phyloP scores from a whole-genome alignment of 163 green algal species.

The Trebouxiophyceae sp. region DNA sequence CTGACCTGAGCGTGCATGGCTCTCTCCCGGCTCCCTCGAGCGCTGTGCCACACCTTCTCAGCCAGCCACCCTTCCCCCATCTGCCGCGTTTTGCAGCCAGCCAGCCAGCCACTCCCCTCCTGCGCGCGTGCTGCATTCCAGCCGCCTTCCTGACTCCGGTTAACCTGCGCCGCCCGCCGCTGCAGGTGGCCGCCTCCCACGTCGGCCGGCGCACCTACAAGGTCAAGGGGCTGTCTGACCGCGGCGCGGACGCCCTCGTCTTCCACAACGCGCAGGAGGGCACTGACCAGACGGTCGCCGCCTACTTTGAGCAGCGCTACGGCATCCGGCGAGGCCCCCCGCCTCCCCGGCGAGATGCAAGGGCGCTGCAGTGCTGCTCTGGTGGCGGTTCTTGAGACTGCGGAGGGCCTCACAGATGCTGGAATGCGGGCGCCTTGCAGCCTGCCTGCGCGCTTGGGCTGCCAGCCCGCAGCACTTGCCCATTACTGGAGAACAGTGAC shows the following conservation, averaged over 20 bases:
- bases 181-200: neutral
- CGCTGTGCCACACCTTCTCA: too few species aligned
- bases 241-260: conserved; percentile 16
- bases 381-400: too few species aligned
- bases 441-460: too few species aligned
- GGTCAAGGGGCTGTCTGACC: conserved; percentile 21
- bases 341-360: too few species aligned
- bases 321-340: conserved; percentile 7
- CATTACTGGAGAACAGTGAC: neutral
- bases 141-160: neutral
- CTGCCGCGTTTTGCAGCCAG: neutral
- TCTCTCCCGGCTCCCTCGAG: too few species aligned
- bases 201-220: conserved; percentile 6
- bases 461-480: too few species aligned
- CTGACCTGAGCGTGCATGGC: too few species aligned
- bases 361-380: too few species aligned
- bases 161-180: too few species aligned
- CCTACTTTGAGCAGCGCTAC: conserved; percentile 36
- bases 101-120: neutral
- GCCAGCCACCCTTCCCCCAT: neutral
- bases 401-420: too few species aligned
- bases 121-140: neutral
- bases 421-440: too few species aligned
- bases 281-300: conserved; percentile 32
- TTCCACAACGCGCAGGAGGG: conserved; percentile 35